These are phyloP conservation scores for Echeveria elegans DNA, from an alignment of 164 flowering plant genomes.

Conservation along the genomic window DNA sequence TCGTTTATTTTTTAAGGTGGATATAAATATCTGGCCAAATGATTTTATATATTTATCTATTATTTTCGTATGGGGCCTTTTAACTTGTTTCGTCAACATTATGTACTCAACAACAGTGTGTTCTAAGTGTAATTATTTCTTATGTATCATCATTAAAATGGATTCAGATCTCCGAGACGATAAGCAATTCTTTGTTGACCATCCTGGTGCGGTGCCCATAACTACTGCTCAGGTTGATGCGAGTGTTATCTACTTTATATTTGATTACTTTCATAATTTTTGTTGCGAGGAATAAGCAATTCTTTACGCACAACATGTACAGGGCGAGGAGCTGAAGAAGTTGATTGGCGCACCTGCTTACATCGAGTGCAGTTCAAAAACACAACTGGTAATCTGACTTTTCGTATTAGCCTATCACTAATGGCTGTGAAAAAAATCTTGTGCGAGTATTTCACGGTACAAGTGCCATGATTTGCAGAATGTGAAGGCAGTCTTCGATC, in stretches of 20 bases:
- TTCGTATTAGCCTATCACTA: neutral
- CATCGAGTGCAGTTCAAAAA: conserved; percentile 7
- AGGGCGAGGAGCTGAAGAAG: neutral
- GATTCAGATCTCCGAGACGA: conserved; percentile 4
- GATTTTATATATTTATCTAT: neutral
- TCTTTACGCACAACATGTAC: neutral
- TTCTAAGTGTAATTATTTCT: neutral
- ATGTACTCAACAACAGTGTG: neutral
- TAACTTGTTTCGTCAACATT: neutral
- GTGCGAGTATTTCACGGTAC: neutral
- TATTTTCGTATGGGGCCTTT: neutral
- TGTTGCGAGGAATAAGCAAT: too few species aligned
- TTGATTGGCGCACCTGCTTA: neutral
- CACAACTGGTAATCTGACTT: neutral
- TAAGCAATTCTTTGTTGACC: conserved; percentile 5
- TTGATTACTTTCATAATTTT: neutral
- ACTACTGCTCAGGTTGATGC: neutral
- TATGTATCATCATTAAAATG: neutral
- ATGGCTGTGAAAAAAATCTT: neutral
- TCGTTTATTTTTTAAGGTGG: neutral
- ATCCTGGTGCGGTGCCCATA: conserved; percentile 5
- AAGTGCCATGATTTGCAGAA: neutral
- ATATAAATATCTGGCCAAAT: neutral
- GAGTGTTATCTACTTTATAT: neutral
- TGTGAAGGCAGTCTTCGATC: neutral